Evolutionary conservation across 441 rosid species (phyloP).

Genomic region (Biscutella auriculata): DNA sequence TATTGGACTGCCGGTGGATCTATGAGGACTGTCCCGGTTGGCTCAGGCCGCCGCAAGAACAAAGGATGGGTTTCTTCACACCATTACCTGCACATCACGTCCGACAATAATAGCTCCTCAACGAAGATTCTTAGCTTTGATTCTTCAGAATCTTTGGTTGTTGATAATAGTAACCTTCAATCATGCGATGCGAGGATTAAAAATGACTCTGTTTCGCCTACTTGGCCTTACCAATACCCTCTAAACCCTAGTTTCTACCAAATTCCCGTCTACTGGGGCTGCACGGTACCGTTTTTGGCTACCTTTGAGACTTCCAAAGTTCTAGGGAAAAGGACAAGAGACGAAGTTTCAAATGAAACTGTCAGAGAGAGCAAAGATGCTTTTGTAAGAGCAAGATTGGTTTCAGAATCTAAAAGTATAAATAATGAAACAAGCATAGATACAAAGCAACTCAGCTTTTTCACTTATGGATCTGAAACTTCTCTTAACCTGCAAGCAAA

Average conservation of each 20-base stretch:
- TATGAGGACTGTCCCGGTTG: slow-evolving; percentile 82
- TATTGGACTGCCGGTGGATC: slow-evolving; percentile 96
- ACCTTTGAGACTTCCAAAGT: slow-evolving; percentile 19
- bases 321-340: slow-evolving; percentile 36
- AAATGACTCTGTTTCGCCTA: slow-evolving; percentile 8
- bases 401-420: slow-evolving; percentile 11
- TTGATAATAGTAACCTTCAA: slow-evolving; percentile 14
- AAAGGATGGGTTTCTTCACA: too few species aligned
- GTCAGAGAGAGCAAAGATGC: slow-evolving; percentile 14
- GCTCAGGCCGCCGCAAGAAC: slow-evolving; percentile 90
- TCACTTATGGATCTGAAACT: slow-evolving; percentile 7
- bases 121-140: slow-evolving; percentile 20
- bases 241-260: slow-evolving; percentile 27
- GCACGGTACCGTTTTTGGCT: slow-evolving; percentile 19
- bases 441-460: slow-evolving; percentile 13
- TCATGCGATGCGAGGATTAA: slow-evolving; percentile 9
- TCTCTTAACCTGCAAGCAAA: slow-evolving; percentile 33
- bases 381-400: slow-evolving; percentile 17
- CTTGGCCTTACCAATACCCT: slow-evolving; percentile 27
- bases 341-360: slow-evolving; percentile 6
- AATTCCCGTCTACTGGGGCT: slow-evolving; percentile 27
- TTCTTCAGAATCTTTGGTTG: not conserved
- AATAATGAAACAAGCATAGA: slow-evolving; percentile 1
- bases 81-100: slow-evolving; percentile 54
- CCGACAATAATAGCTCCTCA: slow-evolving; percentile 16